Evolutionary conservation across 2,329 filamentous ascomycete species (phyloP).

Genomic region (Xylariaceae sp.): DNA sequence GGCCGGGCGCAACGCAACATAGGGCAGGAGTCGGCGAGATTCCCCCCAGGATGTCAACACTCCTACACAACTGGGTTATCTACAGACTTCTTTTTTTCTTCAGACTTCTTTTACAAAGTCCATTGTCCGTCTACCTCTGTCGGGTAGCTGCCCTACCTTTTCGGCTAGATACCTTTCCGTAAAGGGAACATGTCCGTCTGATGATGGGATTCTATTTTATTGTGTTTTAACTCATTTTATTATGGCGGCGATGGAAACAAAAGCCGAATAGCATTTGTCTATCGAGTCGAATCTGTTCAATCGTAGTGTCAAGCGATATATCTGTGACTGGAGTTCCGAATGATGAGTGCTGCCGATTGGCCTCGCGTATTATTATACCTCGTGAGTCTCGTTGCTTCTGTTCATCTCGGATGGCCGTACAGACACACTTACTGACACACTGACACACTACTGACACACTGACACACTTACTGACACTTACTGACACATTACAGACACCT

Average conservation of each 20-base stretch:
- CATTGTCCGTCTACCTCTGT: neutral
- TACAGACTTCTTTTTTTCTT: neutral
- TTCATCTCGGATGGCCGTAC: neutral
- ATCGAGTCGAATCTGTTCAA: too few species aligned
- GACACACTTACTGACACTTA: too few species aligned
- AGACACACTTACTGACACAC: too few species aligned
- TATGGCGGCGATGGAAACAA: too few species aligned
- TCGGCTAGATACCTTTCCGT: neutral
- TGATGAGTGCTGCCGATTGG: neutral
- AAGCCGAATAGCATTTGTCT: too few species aligned
- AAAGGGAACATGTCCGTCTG: neutral
- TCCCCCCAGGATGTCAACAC: neutral
- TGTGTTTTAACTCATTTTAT: neutral
- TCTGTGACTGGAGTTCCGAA: neutral
- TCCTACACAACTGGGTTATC: too few species aligned
- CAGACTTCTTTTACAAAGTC: neutral
- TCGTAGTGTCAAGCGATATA: neutral
- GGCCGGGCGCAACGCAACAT: neutral
- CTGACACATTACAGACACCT: too few species aligned
- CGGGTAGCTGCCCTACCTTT: neutral
- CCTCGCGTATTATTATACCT: neutral
- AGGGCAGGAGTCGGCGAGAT: conserved; percentile 19
- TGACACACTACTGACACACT: too few species aligned
- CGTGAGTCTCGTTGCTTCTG: neutral
- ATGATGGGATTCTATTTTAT: neutral